Conservation (phyloP, 1,284 basidiomycete species). For the Peniophora sp. region DNA sequence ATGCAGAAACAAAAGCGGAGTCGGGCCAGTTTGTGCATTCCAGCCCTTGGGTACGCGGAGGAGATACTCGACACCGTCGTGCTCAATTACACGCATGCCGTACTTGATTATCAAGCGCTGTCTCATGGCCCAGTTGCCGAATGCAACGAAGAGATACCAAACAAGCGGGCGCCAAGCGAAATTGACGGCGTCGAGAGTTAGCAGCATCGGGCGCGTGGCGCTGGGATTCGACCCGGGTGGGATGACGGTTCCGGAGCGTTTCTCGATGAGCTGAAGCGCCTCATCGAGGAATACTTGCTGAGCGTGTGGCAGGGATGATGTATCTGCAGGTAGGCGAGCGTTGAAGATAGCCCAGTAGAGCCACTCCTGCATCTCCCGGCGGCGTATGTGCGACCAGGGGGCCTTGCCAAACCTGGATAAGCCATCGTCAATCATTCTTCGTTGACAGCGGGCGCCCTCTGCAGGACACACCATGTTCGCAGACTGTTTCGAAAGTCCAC, state of each 20-base stretch:
- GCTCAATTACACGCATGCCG: slow-evolving; percentile 39
- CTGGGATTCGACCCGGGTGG: slow-evolving; percentile 51
- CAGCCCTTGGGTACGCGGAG: slow-evolving; percentile 63
- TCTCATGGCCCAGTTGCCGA: slow-evolving; percentile 45
- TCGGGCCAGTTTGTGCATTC: slow-evolving; percentile 43
- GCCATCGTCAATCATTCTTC: background rate
- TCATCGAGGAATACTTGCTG: slow-evolving; percentile 48
- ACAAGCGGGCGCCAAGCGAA: slow-evolving; percentile 64
- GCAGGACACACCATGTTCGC: slow-evolving; percentile 42
- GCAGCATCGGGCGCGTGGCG: slow-evolving; percentile 49
- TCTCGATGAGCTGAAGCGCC: slow-evolving; percentile 58
- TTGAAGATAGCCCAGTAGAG: slow-evolving; percentile 83
- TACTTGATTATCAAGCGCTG: slow-evolving; percentile 36
- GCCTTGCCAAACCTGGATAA: slow-evolving; percentile 59
- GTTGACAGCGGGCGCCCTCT: background rate
- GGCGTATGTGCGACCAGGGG: slow-evolving; percentile 66
- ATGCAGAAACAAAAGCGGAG: slow-evolving; percentile 80
- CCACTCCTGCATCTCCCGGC: slow-evolving; percentile 67
- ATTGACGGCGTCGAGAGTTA: slow-evolving; percentile 76
- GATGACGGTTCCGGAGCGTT: slow-evolving; percentile 62
- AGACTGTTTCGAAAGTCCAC: slow-evolving; percentile 69
- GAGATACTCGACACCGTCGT: slow-evolving; percentile 69
- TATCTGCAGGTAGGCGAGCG: slow-evolving; percentile 39
- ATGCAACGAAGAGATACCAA: slow-evolving; percentile 59
- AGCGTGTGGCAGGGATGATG: slow-evolving; percentile 27